Base-by-base conservation (phyloP, 139 green algal genomes). In the Coelastrella sp. region DNA sequence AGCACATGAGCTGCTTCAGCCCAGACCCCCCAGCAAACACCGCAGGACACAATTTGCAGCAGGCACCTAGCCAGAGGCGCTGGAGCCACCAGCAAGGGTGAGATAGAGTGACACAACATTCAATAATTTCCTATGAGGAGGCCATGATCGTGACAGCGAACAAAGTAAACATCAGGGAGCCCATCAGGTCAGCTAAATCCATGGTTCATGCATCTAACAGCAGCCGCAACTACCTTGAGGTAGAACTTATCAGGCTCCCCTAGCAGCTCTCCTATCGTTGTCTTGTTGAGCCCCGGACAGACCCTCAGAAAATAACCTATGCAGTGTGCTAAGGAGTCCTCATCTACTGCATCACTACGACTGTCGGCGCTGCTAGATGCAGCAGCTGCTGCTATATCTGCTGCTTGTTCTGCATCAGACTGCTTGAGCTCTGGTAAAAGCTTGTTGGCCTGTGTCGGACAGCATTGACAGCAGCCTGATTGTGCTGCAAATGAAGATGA, bases 211-310 rank as follows among this genome's bases (percentile, higher is more conserved):
- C 35, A 49, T 3, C 35, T 49, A 49, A 49, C 35, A 49, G 35
- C 35, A 49, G 35, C 35, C 35, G 35, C 35, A 49, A 49, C 35
- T 57, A 91, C 83, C 81, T 93, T 91, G 27, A 95, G 74, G 89
- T 97, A 98, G 90, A 99, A 99, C 8, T 94, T 78, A 65, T 98
- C 95, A 0, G 94, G 92, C 75, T 99, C 98, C 0, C 98, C 98
- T 20, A 99, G 95, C 78, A 99, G 94, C 88, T 99, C 97, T 0
- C 98, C 98, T 22, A 99, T 96, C 35, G 93, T 93, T 17, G 84
- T 78, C 92, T 99, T 99, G 94, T 95, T 94, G 65, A 99, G 95
- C 6, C 97, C 96, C 0, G 97, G 97, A 84, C 97, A 98, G 73
- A 91, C 88, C 24, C 95, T 94, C 89, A 99, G 94, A 91, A 99